Evolutionary conservation across 176 grass and related monocot genomes (phyloP).

Genomic region (Dactylis glomerata): DNA sequence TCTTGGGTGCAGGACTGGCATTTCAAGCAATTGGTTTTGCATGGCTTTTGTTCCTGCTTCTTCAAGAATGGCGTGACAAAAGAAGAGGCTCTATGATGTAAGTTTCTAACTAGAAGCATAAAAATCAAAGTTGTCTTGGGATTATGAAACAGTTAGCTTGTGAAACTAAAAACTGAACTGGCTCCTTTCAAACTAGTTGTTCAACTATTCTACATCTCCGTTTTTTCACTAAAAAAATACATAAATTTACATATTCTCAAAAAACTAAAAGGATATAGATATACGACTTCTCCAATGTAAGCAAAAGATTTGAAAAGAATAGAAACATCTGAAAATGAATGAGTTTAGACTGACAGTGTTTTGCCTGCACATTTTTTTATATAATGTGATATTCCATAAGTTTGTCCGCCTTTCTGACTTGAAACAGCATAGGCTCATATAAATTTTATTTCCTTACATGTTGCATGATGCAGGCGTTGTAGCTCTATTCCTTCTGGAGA

Average conservation of each 20-base stretch:
- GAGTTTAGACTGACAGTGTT: neutral
- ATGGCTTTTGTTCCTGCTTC: slow-evolving; percentile 29
- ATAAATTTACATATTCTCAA: neutral
- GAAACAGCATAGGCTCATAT: neutral
- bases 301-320: neutral
- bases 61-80: slow-evolving; percentile 19
- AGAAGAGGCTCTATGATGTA: slow-evolving; percentile 13
- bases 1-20: neutral
- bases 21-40: slow-evolving; percentile 22
- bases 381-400: neutral
- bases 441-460: neutral
- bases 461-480: neutral
- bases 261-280: neutral
- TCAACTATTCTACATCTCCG: neutral
- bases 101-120: neutral
- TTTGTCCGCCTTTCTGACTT: neutral
- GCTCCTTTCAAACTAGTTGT: neutral
- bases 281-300: neutral
- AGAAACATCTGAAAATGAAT: neutral
- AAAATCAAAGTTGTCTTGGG: neutral
- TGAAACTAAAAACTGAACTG: too few species aligned
- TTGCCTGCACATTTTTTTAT: neutral
- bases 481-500: slow-evolving; percentile 1
- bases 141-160: neutral
- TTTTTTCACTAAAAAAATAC: neutral